phyloP scores from a whole-genome alignment of 2,329 filamentous ascomycete genomes.

The Xylariaceae sp. region DNA sequence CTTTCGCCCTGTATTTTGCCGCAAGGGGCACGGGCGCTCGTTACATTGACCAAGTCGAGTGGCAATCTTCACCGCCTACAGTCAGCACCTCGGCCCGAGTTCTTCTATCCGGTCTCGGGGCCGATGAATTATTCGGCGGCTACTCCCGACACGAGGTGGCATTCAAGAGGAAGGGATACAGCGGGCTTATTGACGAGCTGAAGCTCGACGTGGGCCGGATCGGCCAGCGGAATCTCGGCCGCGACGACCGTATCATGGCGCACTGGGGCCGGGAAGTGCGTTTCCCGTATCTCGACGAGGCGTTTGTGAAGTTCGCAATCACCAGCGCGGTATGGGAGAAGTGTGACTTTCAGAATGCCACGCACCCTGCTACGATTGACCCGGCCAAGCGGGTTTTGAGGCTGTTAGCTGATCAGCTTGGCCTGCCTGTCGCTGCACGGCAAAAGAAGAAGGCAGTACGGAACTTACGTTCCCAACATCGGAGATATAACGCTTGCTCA shows the following conservation, averaged over 20 bases:
- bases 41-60: slow-evolving; percentile 29
- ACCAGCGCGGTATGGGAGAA: slow-evolving; percentile 72
- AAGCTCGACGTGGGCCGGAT: slow-evolving; percentile 78
- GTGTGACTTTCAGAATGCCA: slow-evolving; percentile 68
- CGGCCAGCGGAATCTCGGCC: slow-evolving; percentile 88
- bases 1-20: slow-evolving; percentile 90
- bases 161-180: slow-evolving; percentile 62
- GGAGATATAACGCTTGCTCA: slow-evolving; percentile 7
- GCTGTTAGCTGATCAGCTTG: slow-evolving; percentile 67
- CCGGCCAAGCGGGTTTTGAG: slow-evolving; percentile 77
- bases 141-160: slow-evolving; percentile 80
- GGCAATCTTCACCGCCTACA: slow-evolving; percentile 18
- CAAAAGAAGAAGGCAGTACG: slow-evolving; percentile 89
- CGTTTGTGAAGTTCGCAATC: slow-evolving; percentile 76
- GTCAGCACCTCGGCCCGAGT: slow-evolving; percentile 66
- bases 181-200: slow-evolving; percentile 72
- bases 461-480: slow-evolving; percentile 12
- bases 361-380: slow-evolving; percentile 49
- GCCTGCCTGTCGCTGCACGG: slow-evolving; percentile 63
- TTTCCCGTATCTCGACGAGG: slow-evolving; percentile 87
- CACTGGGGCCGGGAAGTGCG: slow-evolving; percentile 85
- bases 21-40: slow-evolving; percentile 62
- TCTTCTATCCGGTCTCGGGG: slow-evolving; percentile 85
- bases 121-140: slow-evolving; percentile 92
- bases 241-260: slow-evolving; percentile 86